Conservation (phyloP, 148 eudicot genomes). For the Agrostemma githago region DNA sequence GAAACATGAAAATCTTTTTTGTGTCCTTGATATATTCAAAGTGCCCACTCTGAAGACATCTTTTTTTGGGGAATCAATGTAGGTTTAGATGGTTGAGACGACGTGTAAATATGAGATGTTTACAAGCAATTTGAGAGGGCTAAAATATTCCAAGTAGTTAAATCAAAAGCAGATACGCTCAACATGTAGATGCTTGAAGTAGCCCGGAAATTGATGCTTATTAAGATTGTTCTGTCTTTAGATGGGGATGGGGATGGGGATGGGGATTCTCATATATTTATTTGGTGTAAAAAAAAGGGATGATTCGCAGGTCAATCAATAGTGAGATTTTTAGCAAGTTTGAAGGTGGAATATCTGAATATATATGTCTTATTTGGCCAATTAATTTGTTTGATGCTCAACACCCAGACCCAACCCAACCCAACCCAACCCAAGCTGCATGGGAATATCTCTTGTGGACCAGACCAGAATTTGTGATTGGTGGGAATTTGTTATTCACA, state of each 20-base stretch:
- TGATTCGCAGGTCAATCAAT: slow-evolving; percentile 10
- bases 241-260: slow-evolving; percentile 23
- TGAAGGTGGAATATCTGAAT: not conserved
- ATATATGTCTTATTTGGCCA: not conserved
- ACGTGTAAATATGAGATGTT: slow-evolving; percentile 1
- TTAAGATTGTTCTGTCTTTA: slow-evolving; percentile 5
- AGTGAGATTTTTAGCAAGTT: slow-evolving; percentile 9
- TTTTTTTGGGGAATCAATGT: slow-evolving; percentile 16
- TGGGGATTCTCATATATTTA: slow-evolving; percentile 23
- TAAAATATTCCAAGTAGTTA: slow-evolving; percentile 6
- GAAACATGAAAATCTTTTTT: slow-evolving; percentile 5
- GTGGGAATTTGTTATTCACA: not conserved
- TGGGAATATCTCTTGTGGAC: not conserved
- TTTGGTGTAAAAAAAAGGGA: slow-evolving; percentile 19
- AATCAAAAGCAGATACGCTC: slow-evolving; percentile 2
- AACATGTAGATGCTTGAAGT: not conserved
- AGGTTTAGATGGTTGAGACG: not conserved
- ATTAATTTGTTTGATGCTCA: slow-evolving; percentile 16
- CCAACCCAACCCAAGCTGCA: too few relatives aligned
- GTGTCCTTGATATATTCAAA: slow-evolving; percentile 14
- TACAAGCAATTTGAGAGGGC: not conserved
- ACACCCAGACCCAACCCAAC: not conserved
- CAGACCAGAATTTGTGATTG: slow-evolving; percentile 4
- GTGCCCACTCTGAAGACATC: not conserved
- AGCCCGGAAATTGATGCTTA: slow-evolving; percentile 2